Evolutionary conservation across 768 basidiomycete species (phyloP).

Genomic region (Lactarius quietus): DNA sequence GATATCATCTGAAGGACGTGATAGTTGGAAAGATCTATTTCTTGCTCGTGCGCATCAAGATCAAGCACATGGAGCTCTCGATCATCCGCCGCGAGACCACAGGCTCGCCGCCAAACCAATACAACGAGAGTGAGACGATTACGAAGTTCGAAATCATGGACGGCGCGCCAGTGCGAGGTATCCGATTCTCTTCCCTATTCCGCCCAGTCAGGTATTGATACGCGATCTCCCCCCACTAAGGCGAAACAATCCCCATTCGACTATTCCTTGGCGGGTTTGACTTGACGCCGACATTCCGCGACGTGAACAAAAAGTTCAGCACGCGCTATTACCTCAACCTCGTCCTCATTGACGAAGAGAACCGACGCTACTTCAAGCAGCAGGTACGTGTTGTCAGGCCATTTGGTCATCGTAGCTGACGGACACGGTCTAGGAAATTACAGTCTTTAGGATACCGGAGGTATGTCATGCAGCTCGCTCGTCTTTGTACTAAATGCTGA

Average conservation of each 20-base stretch:
- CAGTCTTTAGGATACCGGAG: constrained; percentile 87
- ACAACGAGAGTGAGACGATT: constrained; percentile 98
- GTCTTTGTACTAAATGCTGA: background rate
- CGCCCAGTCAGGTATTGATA: background rate
- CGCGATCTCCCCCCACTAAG: constrained; percentile 38
- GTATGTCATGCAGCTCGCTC: constrained; percentile 36
- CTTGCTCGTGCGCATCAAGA: constrained; percentile 96
- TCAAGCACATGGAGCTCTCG: constrained; percentile 99
- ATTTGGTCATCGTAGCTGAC: background rate
- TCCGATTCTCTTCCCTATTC: constrained; percentile 24
- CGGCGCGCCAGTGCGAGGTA: constrained; percentile 93
- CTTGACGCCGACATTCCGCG: constrained; percentile 96
- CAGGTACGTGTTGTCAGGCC: constrained; percentile 48
- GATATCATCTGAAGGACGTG: constrained; percentile 98
- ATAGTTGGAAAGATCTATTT: constrained; percentile 99
- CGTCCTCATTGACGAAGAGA: constrained; percentile 97
- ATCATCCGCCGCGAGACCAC: constrained; percentile 98
- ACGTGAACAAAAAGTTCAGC: constrained; percentile 99
- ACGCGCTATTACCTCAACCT: constrained; percentile 96
- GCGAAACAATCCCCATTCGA: constrained; percentile 97
- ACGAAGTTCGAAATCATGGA: constrained; percentile 99
- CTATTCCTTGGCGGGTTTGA: constrained; percentile 98
- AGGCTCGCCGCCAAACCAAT: constrained; percentile 96
- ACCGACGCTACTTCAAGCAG: constrained; percentile 96
- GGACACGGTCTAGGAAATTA: constrained; percentile 59